A percentile compares a stretch with the other conserved stretches of the same genome.
These are phyloP conservation scores for Casaregolazyma suthepensis DNA, from an alignment of 1,139 yeast genomes.

Conservation along the genomic window DNA sequence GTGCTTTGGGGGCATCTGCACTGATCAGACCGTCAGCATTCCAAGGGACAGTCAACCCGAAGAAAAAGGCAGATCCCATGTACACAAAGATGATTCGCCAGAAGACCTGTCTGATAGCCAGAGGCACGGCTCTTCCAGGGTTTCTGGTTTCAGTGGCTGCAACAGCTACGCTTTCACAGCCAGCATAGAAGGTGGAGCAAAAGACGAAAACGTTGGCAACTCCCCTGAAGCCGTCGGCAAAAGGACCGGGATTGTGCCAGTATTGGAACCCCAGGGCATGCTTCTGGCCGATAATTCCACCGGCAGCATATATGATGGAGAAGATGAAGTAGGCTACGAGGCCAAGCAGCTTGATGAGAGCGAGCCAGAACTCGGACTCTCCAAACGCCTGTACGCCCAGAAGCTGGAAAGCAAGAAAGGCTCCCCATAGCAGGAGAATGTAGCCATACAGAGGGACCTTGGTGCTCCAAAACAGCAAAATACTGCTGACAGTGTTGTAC, in stretches of 20 bases:
- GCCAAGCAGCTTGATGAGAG: slow-evolving; percentile 49
- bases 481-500: slow-evolving; percentile 49
- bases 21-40: slow-evolving; percentile 47
- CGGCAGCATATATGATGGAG: slow-evolving; percentile 55
- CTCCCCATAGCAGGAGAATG: slow-evolving; percentile 49
- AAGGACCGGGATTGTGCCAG: slow-evolving; percentile 92
- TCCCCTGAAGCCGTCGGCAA: slow-evolving; percentile 55
- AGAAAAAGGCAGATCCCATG: slow-evolving; percentile 70
- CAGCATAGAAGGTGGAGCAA: slow-evolving; percentile 62
- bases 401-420: slow-evolving; percentile 49
- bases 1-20: slow-evolving; percentile 36
- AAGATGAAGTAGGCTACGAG: slow-evolving; percentile 54
- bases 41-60: slow-evolving; percentile 78
- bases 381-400: slow-evolving; percentile 59
- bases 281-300: slow-evolving; percentile 42
- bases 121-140: slow-evolving; percentile 78
- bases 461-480: slow-evolving; percentile 54
- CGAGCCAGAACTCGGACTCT: slow-evolving; percentile 61
- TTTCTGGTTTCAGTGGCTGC: slow-evolving; percentile 84
- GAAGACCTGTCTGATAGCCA: slow-evolving; percentile 76
- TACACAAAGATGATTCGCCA: slow-evolving; percentile 76
- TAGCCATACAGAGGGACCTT: slow-evolving; percentile 57
- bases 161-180: slow-evolving; percentile 81
- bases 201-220: slow-evolving; percentile 66
- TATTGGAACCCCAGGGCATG: slow-evolving; percentile 42